These are phyloP conservation scores for Lepidium campestre DNA, from an alignment of 441 rosid genomes.

Conservation along the genomic window DNA sequence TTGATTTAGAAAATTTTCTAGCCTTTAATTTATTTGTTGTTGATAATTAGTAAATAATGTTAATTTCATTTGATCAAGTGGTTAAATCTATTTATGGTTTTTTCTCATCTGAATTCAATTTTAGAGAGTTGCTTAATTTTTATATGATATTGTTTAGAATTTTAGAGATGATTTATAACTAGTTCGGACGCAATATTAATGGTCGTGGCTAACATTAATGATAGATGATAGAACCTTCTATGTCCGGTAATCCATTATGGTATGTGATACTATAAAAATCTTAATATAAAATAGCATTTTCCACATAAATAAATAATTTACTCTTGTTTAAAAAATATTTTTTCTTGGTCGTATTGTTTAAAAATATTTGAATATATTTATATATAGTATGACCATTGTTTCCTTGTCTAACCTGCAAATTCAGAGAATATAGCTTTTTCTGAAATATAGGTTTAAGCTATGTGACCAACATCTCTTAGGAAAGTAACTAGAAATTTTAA, in stretches of 20 bases:
- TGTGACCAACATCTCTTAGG: neutral
- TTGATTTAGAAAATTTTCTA: neutral
- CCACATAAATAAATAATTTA: neutral
- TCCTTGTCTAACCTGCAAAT: neutral
- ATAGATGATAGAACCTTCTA: neutral
- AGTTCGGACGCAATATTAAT: neutral
- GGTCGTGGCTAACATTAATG: neutral
- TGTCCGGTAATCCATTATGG: neutral
- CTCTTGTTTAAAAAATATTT: neutral
- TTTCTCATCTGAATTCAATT: too few species aligned
- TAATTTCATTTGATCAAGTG: too few species aligned
- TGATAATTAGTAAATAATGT: neutral
- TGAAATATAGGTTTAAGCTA: neutral
- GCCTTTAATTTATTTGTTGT: neutral
- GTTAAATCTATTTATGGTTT: too few species aligned
- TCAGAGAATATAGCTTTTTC: neutral
- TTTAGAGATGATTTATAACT: neutral
- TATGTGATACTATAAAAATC: neutral
- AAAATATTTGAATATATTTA: too few species aligned
- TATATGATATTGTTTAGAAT: too few species aligned
- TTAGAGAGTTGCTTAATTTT: too few species aligned
- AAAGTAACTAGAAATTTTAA: neutral
- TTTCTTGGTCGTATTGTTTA: neutral
- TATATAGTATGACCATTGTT: too few species aligned
- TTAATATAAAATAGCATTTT: neutral